A percentile compares a stretch with the other conserved stretches of the same genome.
These are phyloP conservation scores for Termitomyces sp. DNA, from an alignment of 768 basidiomycete genomes.

Conservation along the genomic window DNA sequence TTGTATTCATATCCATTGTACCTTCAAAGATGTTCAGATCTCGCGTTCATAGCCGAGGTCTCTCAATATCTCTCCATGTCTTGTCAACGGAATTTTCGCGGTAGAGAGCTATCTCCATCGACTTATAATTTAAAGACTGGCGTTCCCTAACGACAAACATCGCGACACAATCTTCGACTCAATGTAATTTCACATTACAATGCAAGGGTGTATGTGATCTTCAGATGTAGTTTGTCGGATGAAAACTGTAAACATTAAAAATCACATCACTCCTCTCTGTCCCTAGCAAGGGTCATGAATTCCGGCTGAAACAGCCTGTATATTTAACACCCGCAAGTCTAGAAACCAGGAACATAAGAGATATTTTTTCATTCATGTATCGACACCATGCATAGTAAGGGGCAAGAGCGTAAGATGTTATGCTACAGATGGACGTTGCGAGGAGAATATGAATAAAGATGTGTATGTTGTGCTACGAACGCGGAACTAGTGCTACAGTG, in stretches of 20 bases:
- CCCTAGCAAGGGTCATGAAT: not conserved
- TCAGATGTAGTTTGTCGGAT: not conserved
- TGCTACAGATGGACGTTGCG: conserved; percentile 19
- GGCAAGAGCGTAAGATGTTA: not conserved
- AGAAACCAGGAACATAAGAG: not conserved
- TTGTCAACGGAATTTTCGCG: not conserved
- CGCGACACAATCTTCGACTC: no score
- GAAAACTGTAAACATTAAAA: not conserved
- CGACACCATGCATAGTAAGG: not conserved
- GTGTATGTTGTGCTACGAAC: conserved; percentile 11
- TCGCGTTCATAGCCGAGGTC: no score
- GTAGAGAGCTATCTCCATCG: not conserved
- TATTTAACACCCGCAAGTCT: not conserved
- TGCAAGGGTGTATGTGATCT: no score
- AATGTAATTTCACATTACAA: no score
- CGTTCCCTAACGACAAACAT: no score
- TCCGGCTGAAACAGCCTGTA: not conserved
- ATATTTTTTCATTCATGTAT: not conserved
- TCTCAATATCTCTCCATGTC: not conserved
- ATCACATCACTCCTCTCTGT: not conserved
- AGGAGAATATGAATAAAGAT: not conserved
- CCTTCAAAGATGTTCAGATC: not conserved
- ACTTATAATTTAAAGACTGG: not conserved
- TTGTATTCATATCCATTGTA: not conserved
- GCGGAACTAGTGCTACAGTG: conserved; percentile 26